phyloP scores from a whole-genome alignment of 2,329 filamentous ascomycete genomes.

The Fusarium sp. region DNA sequence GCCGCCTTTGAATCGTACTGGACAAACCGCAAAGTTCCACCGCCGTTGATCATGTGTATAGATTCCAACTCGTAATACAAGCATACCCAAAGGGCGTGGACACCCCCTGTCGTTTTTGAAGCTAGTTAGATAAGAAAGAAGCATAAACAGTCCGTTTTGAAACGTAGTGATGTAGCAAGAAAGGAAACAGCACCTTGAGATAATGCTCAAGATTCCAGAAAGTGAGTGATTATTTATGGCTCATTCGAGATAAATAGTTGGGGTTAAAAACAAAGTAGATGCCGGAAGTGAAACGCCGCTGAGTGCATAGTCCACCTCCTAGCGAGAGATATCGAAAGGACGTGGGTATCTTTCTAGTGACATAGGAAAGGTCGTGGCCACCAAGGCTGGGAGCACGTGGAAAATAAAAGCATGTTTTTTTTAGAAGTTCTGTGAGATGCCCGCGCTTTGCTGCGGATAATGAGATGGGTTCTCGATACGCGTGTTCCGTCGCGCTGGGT shows the following conservation, averaged over 20 bases:
- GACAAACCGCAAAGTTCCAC: conserved; percentile 13
- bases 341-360: conserved; percentile 42
- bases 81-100: conserved; percentile 19
- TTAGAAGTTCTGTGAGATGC: conserved; percentile 97
- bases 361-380: conserved; percentile 33
- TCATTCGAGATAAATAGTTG: conserved; percentile 1
- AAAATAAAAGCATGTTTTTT: conserved; percentile 42
- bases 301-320: conserved; percentile 42
- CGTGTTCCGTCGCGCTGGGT: conserved; percentile 90
- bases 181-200: conserved; percentile 5
- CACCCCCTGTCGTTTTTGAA: conserved; percentile 17
- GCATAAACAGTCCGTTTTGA: conserved; percentile 16
- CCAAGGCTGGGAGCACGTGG: conserved; percentile 7
- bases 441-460: conserved; percentile 90
- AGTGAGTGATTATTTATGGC: conserved; percentile 33
- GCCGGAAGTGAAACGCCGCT: conserved; percentile 33
- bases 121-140: neutral
- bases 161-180: conserved; percentile 2
- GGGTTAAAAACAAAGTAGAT: conserved; percentile 19
- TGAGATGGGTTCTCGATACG: conserved; percentile 91
- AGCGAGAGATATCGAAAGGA: conserved; percentile 42
- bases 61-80: conserved; percentile 42
- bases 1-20: conserved; percentile 13
- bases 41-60: conserved; percentile 42
- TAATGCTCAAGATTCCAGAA: conserved; percentile 1